Evolutionary conservation across 495 filamentous ascomycete genomes (phyloP).

Genomic region (Xylaria acuta): DNA sequence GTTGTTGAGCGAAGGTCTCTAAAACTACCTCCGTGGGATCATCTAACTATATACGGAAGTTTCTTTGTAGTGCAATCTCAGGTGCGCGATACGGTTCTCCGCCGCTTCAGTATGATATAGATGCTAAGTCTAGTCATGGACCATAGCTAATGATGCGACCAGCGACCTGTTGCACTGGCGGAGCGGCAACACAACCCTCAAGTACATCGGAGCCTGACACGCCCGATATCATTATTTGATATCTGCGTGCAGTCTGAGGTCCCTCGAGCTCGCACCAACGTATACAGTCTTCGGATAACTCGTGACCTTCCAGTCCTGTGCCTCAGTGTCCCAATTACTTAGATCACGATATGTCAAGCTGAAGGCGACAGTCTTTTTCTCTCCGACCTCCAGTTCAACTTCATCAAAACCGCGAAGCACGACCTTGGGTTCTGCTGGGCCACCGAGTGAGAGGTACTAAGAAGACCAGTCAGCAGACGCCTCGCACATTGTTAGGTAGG

Average conservation of each 20-base stretch:
- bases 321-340: constrained; percentile 77
- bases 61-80: too few species aligned
- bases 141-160: too few species aligned
- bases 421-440: constrained; percentile 67
- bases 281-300: constrained; percentile 45
- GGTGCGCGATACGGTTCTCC: too few species aligned
- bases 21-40: too few species aligned
- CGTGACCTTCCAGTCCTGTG: constrained; percentile 76
- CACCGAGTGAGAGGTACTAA: constrained; percentile 65
- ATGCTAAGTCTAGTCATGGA: too few species aligned
- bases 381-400: constrained; percentile 62
- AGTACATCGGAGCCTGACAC: background rate
- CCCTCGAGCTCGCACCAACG: constrained; percentile 49
- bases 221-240: background rate
- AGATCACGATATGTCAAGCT: constrained; percentile 76
- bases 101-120: too few species aligned
- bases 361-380: constrained; percentile 67
- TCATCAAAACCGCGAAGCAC: constrained; percentile 86
- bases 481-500: background rate
- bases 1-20: too few species aligned
- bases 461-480: constrained; percentile 57
- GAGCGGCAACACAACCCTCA: background rate
- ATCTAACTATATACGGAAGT: too few species aligned
- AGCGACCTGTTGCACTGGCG: background rate
- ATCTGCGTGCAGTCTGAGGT: constrained; percentile 34